A percentile compares a stretch with the other conserved stretches of the same genome.
Evolutionary conservation across 2,329 filamentous ascomycete species (phyloP).

Genomic region (Curvularia sp.): DNA sequence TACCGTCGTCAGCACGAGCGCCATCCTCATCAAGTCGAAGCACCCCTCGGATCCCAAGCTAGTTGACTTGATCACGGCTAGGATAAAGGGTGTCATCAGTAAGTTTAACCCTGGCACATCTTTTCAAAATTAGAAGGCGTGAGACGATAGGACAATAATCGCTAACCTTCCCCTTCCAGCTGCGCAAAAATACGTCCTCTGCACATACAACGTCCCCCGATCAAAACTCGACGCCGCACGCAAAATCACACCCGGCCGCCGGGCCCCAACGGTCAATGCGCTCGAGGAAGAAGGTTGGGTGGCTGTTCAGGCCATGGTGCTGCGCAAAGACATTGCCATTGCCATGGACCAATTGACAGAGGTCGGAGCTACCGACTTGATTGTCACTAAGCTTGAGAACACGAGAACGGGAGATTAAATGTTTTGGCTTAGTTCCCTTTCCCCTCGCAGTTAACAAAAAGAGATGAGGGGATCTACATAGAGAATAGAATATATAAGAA

Average conservation of each 20-base stretch:
- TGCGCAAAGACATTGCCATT: slow-evolving; percentile 81
- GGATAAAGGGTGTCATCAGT: slow-evolving; percentile 93
- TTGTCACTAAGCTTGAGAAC: slow-evolving; percentile 87
- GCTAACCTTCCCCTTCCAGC: slow-evolving; percentile 52
- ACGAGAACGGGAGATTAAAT: slow-evolving; percentile 52
- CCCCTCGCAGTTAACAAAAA: no score
- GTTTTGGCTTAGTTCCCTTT: background rate
- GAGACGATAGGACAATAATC: slow-evolving; percentile 16
- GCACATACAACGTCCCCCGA: slow-evolving; percentile 92
- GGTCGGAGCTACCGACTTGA: slow-evolving; percentile 81
- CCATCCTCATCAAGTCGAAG: slow-evolving; percentile 90
- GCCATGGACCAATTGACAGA: slow-evolving; percentile 85
- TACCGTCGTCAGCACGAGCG: slow-evolving; percentile 86
- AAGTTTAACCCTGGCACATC: slow-evolving; percentile 35
- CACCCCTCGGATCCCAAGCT: slow-evolving; percentile 79
- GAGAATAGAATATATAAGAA: background rate
- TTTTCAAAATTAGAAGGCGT: background rate
- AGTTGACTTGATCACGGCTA: slow-evolving; percentile 81
- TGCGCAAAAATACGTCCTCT: slow-evolving; percentile 90
- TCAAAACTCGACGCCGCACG: slow-evolving; percentile 69
- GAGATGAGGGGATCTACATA: background rate
- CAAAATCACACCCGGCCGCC: slow-evolving; percentile 88
- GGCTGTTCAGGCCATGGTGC: slow-evolving; percentile 92
- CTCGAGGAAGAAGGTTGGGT: slow-evolving; percentile 92
- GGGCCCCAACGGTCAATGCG: slow-evolving; percentile 88